phyloP scores from a whole-genome alignment of 2,329 filamentous ascomycete species.

The Penicillium aurantiogriseum region DNA sequence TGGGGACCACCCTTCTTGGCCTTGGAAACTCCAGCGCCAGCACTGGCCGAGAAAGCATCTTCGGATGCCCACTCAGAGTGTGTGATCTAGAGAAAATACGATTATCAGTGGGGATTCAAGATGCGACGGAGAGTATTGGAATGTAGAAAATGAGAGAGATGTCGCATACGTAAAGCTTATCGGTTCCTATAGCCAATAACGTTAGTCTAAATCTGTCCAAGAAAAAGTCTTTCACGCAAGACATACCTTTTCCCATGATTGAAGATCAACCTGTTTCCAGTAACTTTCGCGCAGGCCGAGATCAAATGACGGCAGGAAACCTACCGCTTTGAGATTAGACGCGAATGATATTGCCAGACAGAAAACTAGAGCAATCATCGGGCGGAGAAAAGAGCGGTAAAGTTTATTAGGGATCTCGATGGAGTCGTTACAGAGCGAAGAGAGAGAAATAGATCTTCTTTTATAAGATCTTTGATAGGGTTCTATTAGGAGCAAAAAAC shows the following conservation, averaged over 20 bases:
- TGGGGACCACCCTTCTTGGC: conserved; percentile 52
- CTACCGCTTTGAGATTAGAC: conserved; percentile 8
- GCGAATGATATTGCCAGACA: neutral
- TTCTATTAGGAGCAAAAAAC: too few relatives aligned
- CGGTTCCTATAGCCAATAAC: conserved; percentile 39
- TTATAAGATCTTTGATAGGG: too few relatives aligned
- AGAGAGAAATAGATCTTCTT: too few relatives aligned
- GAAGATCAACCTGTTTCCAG: neutral
- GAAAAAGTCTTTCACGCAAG: neutral
- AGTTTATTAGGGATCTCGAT: too few relatives aligned
- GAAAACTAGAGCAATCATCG: neutral
- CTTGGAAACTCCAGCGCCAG: conserved; percentile 64
- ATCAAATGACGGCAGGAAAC: conserved; percentile 11
- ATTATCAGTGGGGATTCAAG: conserved; percentile 18
- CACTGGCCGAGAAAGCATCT: conserved; percentile 82
- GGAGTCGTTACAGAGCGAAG: too few relatives aligned
- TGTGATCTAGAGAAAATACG: conserved; percentile 64
- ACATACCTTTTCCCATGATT: conserved; percentile 40
- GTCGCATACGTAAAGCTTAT: conserved; percentile 49
- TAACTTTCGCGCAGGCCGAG: conserved; percentile 1
- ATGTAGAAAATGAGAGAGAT: neutral
- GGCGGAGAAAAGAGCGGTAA: neutral
- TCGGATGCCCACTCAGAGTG: conserved; percentile 96
- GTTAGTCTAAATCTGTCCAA: neutral
- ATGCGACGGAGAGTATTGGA: conserved; percentile 9